Conservation (phyloP, 257 asterid species). For the Leptodermis oblonga region DNA sequence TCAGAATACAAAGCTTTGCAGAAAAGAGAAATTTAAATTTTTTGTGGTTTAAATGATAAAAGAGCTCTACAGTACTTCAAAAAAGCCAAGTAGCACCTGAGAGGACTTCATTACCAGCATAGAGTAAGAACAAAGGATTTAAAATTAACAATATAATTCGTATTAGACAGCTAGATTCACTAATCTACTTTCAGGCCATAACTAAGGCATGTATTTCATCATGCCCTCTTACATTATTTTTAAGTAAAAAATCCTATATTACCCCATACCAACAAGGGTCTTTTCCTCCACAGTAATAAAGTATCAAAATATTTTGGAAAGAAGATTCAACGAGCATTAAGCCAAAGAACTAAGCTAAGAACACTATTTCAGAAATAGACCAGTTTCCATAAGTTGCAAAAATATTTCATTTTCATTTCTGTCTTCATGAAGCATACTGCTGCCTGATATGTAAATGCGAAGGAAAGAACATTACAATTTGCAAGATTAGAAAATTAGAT, state of each 20-base stretch:
- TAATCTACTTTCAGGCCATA: background rate
- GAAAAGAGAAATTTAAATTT: background rate
- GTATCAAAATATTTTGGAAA: background rate
- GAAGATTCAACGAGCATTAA: background rate
- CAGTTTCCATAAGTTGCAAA: background rate
- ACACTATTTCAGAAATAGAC: background rate
- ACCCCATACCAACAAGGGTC: background rate
- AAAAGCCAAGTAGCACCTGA: slow-evolving; percentile 3
- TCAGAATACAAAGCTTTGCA: background rate
- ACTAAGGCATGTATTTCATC: background rate
- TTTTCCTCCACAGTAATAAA: background rate
- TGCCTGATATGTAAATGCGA: background rate
- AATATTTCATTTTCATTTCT: background rate
- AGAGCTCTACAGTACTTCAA: background rate
- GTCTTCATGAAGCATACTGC: background rate
- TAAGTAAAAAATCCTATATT: background rate
- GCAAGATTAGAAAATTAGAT: background rate
- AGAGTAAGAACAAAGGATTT: background rate
- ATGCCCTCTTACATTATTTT: background rate
- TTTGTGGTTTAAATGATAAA: background rate
- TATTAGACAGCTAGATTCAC: background rate
- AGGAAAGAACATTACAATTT: background rate
- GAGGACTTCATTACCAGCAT: background rate
- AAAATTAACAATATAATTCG: background rate
- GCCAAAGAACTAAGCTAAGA: background rate